Base-by-base conservation (phyloP, 2,329 filamentous ascomycete species). In the Rhexocercosporidium sp. region DNA sequence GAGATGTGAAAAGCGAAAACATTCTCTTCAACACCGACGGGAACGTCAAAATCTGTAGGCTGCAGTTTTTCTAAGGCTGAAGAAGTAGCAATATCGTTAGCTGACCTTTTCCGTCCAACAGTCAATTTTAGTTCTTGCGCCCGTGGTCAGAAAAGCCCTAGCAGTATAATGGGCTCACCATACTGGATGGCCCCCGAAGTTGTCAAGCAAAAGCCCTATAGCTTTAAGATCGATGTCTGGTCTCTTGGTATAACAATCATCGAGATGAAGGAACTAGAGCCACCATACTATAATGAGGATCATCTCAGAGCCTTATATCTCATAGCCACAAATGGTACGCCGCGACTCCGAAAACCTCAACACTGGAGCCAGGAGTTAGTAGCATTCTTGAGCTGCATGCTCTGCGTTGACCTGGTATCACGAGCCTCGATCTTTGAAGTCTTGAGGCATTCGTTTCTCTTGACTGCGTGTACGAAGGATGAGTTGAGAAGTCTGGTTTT, bases 161-260 rank as follows among this genome's bases (percentile, higher is more conserved):
- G 95, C 49, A 98, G 96, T 66, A 98, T 99, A 95, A 96, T 98
- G 64, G 96, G 96, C 71, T 99, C 96, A 39, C 96, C 96, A 16
- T 99, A 98, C 85, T 99, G 96, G 96, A 99, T 99, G 96, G 96
- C 96, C 8, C 96, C 96, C 44, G 96, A 99, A 81, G 96, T 99
- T 47, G 95, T 98, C 78, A 98, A 97, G 83, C 95, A 98, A 80
- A 98, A 98, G 83, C 94, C 97, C 80, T 99, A 99, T 76, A 96
- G 95, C 46, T 92, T 92, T 77, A 98, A 98, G 85, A 95, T 98
- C 70, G 96, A 99, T 78, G 97, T 98, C 77, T 99, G 96, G 96
- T 97, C 94, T 37, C 84, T 99, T 69, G 96, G 96, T 76, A 99
- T 99, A 82, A 99, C 98, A 95, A 94, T 96, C 27, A 98, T 99